Percentiles rank a stretch among this genome's conserved stretches.
Evolutionary conservation across 2,329 filamentous ascomycete genomes (phyloP).

Genomic region (Tolypocladium tundrense): DNA sequence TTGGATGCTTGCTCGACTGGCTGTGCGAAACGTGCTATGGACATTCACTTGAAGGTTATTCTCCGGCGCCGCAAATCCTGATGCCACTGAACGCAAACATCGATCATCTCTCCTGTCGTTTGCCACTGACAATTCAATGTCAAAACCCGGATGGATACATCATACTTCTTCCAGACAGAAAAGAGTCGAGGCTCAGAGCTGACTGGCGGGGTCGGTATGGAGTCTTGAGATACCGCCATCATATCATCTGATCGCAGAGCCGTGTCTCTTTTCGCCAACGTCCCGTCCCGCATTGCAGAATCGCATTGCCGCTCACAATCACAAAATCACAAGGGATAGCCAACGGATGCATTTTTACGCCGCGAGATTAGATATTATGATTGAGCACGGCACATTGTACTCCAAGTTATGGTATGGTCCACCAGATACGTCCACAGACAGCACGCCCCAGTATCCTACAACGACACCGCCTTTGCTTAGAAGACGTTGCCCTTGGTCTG

Average conservation of each 20-base stretch:
- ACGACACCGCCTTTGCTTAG: slow-evolving; percentile 5
- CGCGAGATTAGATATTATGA: background rate
- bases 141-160: no score
- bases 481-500: slow-evolving; percentile 23
- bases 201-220: no score
- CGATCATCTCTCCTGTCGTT: no score
- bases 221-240: background rate
- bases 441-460: background rate
- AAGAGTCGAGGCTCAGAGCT: no score
- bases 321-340: background rate
- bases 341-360: background rate
- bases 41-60: no score
- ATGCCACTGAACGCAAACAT: no score
- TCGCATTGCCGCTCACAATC: background rate
- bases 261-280: background rate
- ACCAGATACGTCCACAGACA: background rate
- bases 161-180: no score
- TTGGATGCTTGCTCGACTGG: no score
- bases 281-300: background rate
- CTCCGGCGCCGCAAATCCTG: no score
- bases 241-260: background rate
- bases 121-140: no score
- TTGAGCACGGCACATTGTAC: background rate
- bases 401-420: background rate
- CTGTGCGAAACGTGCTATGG: no score